phyloP scores from a whole-genome alignment of 2,329 filamentous ascomycete species.

The Neonectria punicea region DNA sequence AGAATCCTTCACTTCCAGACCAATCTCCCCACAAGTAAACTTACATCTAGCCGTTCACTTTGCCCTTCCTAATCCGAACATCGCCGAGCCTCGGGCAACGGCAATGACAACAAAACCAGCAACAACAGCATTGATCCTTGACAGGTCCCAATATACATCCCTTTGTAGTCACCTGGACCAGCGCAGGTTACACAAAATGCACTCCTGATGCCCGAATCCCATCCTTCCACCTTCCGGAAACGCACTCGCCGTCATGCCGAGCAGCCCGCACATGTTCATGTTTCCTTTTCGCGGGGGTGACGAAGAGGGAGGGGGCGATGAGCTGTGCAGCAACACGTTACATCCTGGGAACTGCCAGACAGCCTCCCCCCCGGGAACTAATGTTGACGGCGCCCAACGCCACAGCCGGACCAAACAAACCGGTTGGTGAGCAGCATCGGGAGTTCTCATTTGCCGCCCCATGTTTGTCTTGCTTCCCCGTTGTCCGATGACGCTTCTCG shows the following conservation, averaged over 20 bases:
- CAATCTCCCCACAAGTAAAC: neutral
- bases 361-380: constrained; percentile 8
- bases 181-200: constrained; percentile 19
- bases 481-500: constrained; percentile 8
- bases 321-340: constrained; percentile 16
- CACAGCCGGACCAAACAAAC: constrained; percentile 2
- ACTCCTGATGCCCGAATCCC: constrained; percentile 2
- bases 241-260: constrained; percentile 12
- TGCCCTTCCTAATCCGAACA: constrained; percentile 6
- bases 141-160: neutral
- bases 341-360: constrained; percentile 10
- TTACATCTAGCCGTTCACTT: neutral
- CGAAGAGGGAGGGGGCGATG: neutral
- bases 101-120: neutral
- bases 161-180: constrained; percentile 6
- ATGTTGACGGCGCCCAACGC: constrained; percentile 12
- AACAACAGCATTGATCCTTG: constrained; percentile 4
- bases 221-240: constrained; percentile 17
- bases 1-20: neutral
- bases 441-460: constrained; percentile 12
- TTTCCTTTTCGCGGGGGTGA: constrained; percentile 8
- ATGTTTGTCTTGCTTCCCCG: constrained; percentile 3
- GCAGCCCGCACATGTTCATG: constrained; percentile 21
- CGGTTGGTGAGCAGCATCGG: constrained; percentile 1
- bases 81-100: constrained; percentile 9